Evolutionary conservation across 1,284 basidiomycete genomes (phyloP).

Genomic region (Cutaneotrichosporon daszewskae): DNA sequence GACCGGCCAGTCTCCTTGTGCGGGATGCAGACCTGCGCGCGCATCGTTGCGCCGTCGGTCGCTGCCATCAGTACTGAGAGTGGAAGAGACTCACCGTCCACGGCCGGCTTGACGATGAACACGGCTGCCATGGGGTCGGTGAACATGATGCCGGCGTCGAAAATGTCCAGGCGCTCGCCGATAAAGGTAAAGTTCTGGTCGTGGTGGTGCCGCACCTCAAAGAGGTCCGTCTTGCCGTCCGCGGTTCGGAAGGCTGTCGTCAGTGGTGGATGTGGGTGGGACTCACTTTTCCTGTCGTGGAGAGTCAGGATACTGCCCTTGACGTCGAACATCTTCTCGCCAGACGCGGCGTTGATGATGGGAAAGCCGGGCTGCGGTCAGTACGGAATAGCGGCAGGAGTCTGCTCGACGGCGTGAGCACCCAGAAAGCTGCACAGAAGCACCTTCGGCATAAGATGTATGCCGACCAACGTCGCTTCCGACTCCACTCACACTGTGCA

Average conservation of each 20-base stretch:
- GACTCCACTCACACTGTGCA: too few species aligned
- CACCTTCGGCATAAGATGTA: too few species aligned
- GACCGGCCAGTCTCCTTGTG: neutral
- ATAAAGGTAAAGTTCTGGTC: conserved; percentile 1
- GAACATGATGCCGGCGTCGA: conserved; percentile 7
- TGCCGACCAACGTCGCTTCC: too few species aligned
- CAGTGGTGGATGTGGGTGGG: too few species aligned
- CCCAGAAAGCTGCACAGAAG: too few species aligned
- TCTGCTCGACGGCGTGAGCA: too few species aligned
- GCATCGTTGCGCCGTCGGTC: neutral
- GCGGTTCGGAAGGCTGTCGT: conserved; percentile 4
- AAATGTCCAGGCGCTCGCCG: conserved; percentile 7
- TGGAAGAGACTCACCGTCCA: too few species aligned
- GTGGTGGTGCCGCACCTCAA: conserved; percentile 2
- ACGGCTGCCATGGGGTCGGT: conserved; percentile 2
- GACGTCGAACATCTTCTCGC: conserved; percentile 6
- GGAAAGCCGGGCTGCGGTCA: conserved; percentile 4
- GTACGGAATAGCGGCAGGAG: too few species aligned
- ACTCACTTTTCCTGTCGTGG: too few species aligned
- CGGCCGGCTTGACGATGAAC: too few species aligned
- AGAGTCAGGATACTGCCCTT: conserved; percentile 3
- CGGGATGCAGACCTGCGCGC: conserved; percentile 2
- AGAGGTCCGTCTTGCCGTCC: conserved; percentile 9
- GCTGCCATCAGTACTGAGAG: too few species aligned
- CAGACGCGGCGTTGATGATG: conserved; percentile 4